phyloP scores from a whole-genome alignment of 345 rosid genomes.

The Cochlearia excelsa region DNA sequence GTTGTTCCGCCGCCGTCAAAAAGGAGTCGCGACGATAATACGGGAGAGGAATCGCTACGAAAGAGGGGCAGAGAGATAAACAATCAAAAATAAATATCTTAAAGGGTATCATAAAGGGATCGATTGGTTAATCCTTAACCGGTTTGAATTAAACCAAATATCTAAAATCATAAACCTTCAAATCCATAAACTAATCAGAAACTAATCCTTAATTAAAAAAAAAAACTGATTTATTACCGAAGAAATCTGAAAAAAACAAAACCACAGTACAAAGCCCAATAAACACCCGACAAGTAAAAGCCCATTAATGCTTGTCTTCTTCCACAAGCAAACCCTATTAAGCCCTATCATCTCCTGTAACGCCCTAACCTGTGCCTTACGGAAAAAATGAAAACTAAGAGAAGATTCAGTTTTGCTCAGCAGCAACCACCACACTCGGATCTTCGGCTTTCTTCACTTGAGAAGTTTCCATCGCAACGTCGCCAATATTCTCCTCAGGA shows the following conservation, averaged over 20 bases:
- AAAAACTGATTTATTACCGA: too few species aligned
- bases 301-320: neutral
- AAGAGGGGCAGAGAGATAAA: slow-evolving; percentile 16
- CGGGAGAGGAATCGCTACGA: slow-evolving; percentile 15
- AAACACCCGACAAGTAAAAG: neutral
- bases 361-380: neutral
- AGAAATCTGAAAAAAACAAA: neutral
- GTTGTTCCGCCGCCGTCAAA: slow-evolving; percentile 25
- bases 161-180: too few species aligned
- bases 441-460: slow-evolving; percentile 25
- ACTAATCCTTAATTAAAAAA: neutral
- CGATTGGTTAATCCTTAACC: too few species aligned
- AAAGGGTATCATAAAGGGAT: neutral
- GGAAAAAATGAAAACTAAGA: neutral
- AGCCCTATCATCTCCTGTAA: slow-evolving; percentile 1
- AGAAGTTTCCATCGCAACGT: slow-evolving; percentile 41
- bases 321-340: slow-evolving; percentile 18
- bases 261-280: neutral
- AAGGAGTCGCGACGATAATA: slow-evolving; percentile 31
- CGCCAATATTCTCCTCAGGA: slow-evolving; percentile 24
- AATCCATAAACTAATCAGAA: neutral
- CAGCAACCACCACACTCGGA: slow-evolving; percentile 8
- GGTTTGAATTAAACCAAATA: too few species aligned
- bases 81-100: too few species aligned
- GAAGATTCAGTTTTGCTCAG: slow-evolving; percentile 31